Percentiles rank a stretch among this genome's conserved stretches.
Conservation (phyloP, 192 early-diverging fungal species). For the Glomus cerebriforme region DNA sequence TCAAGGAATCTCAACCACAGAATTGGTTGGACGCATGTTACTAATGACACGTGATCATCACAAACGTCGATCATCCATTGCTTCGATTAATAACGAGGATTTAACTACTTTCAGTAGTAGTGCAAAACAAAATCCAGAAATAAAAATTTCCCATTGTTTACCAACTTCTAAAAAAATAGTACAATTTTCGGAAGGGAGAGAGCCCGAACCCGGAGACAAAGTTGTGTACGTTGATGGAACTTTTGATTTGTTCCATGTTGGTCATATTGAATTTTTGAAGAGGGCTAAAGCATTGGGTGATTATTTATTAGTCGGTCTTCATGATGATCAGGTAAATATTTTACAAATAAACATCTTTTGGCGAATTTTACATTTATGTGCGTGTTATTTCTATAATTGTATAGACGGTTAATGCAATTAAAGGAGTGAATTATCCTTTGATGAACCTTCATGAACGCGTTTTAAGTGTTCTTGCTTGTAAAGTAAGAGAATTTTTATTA, state of each 20-base stretch:
- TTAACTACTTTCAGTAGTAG: slow-evolving; percentile 59
- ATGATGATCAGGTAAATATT: slow-evolving; percentile 72
- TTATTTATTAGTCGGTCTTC: slow-evolving; percentile 91
- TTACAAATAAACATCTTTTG: not conserved
- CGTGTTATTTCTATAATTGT: not conserved
- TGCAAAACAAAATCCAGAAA: slow-evolving; percentile 42
- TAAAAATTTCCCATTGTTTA: slow-evolving; percentile 82
- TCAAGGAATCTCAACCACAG: slow-evolving; percentile 94
- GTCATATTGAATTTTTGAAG: slow-evolving; percentile 94
- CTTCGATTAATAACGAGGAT: slow-evolving; percentile 61
- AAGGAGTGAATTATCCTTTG: slow-evolving; percentile 87
- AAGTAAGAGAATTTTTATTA: slow-evolving; percentile 54
- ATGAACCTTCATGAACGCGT: slow-evolving; percentile 97
- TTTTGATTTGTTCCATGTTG: slow-evolving; percentile 94
- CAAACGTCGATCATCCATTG: slow-evolving; percentile 59
- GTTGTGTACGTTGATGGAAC: slow-evolving; percentile 95
- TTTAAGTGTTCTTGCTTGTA: slow-evolving; percentile 87
- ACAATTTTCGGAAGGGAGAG: slow-evolving; percentile 84
- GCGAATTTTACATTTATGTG: not conserved
- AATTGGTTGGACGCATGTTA: slow-evolving; percentile 94
- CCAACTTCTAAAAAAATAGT: slow-evolving; percentile 85
- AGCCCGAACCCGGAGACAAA: slow-evolving; percentile 74
- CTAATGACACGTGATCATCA: slow-evolving; percentile 89
- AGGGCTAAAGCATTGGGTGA: slow-evolving; percentile 82
- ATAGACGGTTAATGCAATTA: slow-evolving; percentile 81